These are phyloP conservation scores for Salvia splendens DNA, from an alignment of 257 asterid species.

Conservation along the genomic window DNA sequence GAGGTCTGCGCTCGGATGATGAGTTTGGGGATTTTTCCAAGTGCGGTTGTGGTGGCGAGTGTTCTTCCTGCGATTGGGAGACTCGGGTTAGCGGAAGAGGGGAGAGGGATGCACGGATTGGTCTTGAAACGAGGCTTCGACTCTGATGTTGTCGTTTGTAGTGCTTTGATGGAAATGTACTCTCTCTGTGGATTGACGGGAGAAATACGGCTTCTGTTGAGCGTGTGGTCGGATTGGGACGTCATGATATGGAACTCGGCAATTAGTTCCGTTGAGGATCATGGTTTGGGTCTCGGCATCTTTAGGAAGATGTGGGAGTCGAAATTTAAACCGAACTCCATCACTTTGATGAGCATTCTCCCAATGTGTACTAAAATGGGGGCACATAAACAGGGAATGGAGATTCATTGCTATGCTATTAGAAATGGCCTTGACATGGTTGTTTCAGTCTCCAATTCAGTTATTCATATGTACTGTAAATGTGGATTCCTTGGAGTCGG, in stretches of 20 bases:
- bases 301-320: constrained; percentile 37
- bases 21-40: constrained; percentile 27
- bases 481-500: constrained; percentile 38
- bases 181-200: constrained; percentile 32
- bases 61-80: constrained; percentile 40
- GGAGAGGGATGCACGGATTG: constrained; percentile 37
- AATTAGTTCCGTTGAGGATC: constrained; percentile 32
- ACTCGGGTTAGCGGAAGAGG: constrained; percentile 36
- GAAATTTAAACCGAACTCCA: constrained; percentile 32
- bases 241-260: constrained; percentile 42
- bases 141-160: constrained; percentile 37
- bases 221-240: constrained; percentile 35
- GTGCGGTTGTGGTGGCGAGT: constrained; percentile 34
- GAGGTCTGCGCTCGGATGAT: constrained; percentile 37
- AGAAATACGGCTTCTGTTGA: constrained; percentile 29
- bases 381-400: constrained; percentile 42
- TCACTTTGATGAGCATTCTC: constrained; percentile 41
- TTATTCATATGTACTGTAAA: constrained; percentile 45
- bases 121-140: constrained; percentile 39
- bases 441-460: constrained; percentile 36
- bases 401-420: constrained; percentile 39
- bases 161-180: constrained; percentile 42
- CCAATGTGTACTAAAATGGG: constrained; percentile 41
- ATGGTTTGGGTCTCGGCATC: constrained; percentile 27
- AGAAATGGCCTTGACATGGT: constrained; percentile 20